These are phyloP conservation scores for Phylloporus arenicola DNA, from an alignment of 768 basidiomycete species.

Conservation along the genomic window DNA sequence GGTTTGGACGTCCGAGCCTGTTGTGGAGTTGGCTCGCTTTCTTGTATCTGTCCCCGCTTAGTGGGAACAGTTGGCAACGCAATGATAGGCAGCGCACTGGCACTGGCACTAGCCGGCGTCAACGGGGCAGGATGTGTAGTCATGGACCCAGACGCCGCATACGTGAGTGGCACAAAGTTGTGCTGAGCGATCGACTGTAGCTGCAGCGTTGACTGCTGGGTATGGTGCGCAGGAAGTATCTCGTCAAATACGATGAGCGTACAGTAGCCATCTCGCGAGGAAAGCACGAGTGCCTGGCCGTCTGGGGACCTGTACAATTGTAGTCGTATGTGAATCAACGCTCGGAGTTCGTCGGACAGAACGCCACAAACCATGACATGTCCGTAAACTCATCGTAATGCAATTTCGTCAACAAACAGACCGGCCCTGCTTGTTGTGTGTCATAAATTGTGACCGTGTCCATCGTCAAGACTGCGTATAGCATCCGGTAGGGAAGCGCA, in stretches of 20 bases:
- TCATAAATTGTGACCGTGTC: slow-evolving; percentile 94
- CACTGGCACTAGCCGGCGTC: slow-evolving; percentile 32
- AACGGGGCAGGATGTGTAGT: slow-evolving; percentile 16
- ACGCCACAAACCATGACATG: slow-evolving; percentile 73
- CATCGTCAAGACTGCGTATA: slow-evolving; percentile 95
- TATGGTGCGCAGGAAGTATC: slow-evolving; percentile 80
- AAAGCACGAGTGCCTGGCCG: slow-evolving; percentile 86
- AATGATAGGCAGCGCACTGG: slow-evolving; percentile 28
- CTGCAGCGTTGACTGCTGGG: slow-evolving; percentile 87
- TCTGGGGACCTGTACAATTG: slow-evolving; percentile 75
- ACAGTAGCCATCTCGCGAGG: slow-evolving; percentile 95
- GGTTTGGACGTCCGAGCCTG: slow-evolving; percentile 18
- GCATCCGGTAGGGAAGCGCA: slow-evolving; percentile 86
- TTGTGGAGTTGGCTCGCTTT: slow-evolving; percentile 6
- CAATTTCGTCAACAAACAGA: slow-evolving; percentile 87
- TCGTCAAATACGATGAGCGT: slow-evolving; percentile 94
- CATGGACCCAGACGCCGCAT: slow-evolving; percentile 12
- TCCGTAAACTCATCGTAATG: slow-evolving; percentile 99
- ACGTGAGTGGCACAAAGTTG: slow-evolving; percentile 62
- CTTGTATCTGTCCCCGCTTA: slow-evolving; percentile 36
- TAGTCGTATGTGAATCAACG: slow-evolving; percentile 3
- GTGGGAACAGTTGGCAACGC: slow-evolving; percentile 28
- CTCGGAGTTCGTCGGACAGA: not conserved
- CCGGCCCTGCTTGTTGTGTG: slow-evolving; percentile 90
- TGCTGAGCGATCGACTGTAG: slow-evolving; percentile 87